Evolutionary conservation across 805 yeast genomes (phyloP), one percentile per base, ranked within the genome.

Genomic region (Candida nonsorbophila): DNA sequence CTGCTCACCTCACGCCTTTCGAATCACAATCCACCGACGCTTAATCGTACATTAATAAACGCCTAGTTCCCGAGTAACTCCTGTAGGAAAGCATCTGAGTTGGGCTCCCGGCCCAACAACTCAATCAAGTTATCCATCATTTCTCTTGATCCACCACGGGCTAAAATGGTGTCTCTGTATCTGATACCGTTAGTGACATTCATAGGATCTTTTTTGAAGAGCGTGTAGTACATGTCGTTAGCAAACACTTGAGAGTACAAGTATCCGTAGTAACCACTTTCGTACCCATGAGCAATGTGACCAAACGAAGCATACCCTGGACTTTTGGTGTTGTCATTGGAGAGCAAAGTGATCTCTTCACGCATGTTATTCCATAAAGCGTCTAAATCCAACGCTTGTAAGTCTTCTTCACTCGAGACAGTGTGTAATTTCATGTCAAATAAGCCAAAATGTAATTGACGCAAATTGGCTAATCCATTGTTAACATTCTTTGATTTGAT

Each of bases 231-330:
- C 49, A 85, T 82, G 53, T 85, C 95, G 5, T 84, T 73, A 1
- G 94, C 92, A 62, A 79, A 85, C 10, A 84, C 94, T 46, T 78
- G 79, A 2, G 94, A 82, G 79, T 86, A 85, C 59, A 84, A 57
- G 53, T 85, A 85, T 2, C 94, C 94, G 45, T 85, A 85, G 57
- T 85, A 85, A 3, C 88, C 87, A 7, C 88, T 77, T 31, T 84
- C 90, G 53, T 85, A 85, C 11, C 94, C 90, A 21, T 86, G 86
- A 51, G 84, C 73, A 32, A 73, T 69, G 49, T 85, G 95, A 2
- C 84, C 85, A 51, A 84, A 84, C 0, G 86, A 77, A 18, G 79
- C 77, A 47, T 74, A 83, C 3, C 92, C 92, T 35, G 68, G 73
- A n/a, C 79, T 72, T 13, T 54, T 44, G 15, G 56, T 58, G 19